These are phyloP conservation scores for Cupressus sempervirens DNA, from an alignment of 75 land plant genomes.

Conservation along the genomic window DNA sequence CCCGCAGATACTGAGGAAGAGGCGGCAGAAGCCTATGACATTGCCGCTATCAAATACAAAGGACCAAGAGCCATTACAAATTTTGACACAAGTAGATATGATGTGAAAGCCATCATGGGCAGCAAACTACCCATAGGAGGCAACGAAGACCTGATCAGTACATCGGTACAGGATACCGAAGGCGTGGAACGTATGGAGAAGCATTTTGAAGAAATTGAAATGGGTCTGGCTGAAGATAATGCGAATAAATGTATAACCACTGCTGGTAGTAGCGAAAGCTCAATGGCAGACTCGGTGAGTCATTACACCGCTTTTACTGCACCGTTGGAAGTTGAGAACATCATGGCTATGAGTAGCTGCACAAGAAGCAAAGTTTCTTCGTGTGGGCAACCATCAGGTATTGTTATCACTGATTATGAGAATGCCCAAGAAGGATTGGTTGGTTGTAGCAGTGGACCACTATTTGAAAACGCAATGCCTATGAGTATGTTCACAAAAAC, in stretches of 20 bases:
- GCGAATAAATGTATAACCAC: not conserved
- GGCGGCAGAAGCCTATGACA: constrained; percentile 87
- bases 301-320: not conserved
- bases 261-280: not conserved
- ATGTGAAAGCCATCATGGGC: constrained; percentile 46
- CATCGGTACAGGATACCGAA: too few relatives aligned
- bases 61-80: constrained; percentile 75
- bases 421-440: not conserved
- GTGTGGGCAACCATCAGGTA: not conserved
- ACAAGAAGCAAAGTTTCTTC: not conserved
- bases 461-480: not conserved
- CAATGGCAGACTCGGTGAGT: not conserved
- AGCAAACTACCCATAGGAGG: not conserved
- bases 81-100: constrained; percentile 76
- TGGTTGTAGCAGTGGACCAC: not conserved
- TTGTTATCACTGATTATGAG: too few relatives aligned
- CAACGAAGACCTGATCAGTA: not conserved
- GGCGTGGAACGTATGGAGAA: not conserved
- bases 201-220: not conserved
- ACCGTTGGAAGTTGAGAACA: not conserved
- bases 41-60: constrained; percentile 80
- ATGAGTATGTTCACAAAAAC: not conserved
- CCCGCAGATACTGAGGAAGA: constrained; percentile 62
- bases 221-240: not conserved
- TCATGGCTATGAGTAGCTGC: not conserved